Base-by-base conservation (phyloP, 129 eudicot species). In the Pittosporum tobira region DNA sequence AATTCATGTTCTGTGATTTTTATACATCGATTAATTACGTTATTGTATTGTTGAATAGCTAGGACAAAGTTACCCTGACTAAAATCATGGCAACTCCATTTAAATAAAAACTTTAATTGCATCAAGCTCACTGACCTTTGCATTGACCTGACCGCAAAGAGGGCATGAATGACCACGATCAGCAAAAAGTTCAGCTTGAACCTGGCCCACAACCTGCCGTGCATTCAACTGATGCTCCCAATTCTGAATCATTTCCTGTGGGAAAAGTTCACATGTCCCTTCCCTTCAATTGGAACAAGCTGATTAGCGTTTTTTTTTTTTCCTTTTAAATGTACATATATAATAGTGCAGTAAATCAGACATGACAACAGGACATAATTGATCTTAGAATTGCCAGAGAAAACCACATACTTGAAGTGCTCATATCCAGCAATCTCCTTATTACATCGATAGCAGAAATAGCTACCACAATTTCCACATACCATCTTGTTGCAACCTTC, bases 401-500 rank as follows among this genome's bases (percentile, higher is more conserved):
- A 16, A 61, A 71, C 29, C 59, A 62, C 64, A 23, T 21, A 91
- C 98, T 87, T 74, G 79, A 78, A 87, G 73, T 91, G 99, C 4
- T 83, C 99, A 40, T 91, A 91, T 76, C 98, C 99, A 23, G 27
- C 48, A 10, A 87, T 87, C 43, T 69, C 77, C 70, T 81, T 36
- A 47, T 74, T 83, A 74, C 99, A 91, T 22, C 74, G 89, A 61
- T 86, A 91, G 70, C 96, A 91, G 47, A 91, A 91, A 69, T 78
- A 83, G 14, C 38, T 57, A 46, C 88, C 94, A 71, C 96, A 87
- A 24, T 83, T 79, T 1, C 57, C 19, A 65, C 96, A 91, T 5
- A 73, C 83, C 96, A 91, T 87, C 70, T 83, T 83, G 31, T 87
- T 91, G 80, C 99, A 91, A 43, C 99, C 99, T 72, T 78, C 99